phyloP scores from a whole-genome alignment of 2,329 filamentous ascomycete genomes.

The Hymenoscyphus repandus region DNA sequence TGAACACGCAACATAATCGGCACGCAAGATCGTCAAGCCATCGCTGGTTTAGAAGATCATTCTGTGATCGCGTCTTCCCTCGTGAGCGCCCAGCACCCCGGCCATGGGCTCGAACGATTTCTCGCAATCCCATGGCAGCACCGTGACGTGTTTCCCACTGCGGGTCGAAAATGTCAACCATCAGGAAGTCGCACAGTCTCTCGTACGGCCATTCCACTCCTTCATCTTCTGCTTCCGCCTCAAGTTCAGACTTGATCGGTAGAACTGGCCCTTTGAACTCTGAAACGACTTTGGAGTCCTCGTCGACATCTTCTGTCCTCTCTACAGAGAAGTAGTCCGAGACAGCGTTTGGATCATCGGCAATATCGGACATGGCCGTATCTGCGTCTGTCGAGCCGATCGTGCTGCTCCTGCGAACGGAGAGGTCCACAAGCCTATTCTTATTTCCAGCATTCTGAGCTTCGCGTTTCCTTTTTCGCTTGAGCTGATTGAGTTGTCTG shows the following conservation, averaged over 20 bases:
- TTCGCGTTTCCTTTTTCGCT: conserved; percentile 87
- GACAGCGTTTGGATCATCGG: conserved; percentile 55
- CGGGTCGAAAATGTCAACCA: conserved; percentile 86
- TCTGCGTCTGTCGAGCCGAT: conserved; percentile 19
- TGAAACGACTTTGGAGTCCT: conserved; percentile 86
- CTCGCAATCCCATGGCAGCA: conserved; percentile 88
- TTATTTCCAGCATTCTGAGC: conserved; percentile 87
- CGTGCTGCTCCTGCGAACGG: conserved; percentile 46
- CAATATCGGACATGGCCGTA: conserved; percentile 48
- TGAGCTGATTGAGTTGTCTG: conserved; percentile 88
- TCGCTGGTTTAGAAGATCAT: conserved; percentile 70
- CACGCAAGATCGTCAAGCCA: conserved; percentile 97
- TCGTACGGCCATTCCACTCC: conserved; percentile 92
- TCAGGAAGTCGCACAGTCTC: conserved; percentile 87
- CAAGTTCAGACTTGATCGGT: conserved; percentile 80
- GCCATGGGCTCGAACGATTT: conserved; percentile 89
- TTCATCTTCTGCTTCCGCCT: conserved; percentile 70
- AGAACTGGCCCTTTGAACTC: conserved; percentile 86
- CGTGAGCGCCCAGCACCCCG: conserved; percentile 74
- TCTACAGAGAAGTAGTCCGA: conserved; percentile 90
- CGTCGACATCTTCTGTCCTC: conserved; percentile 69
- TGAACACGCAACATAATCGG: conserved; percentile 88
- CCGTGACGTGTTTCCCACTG: conserved; percentile 96
- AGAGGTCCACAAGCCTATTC: conserved; percentile 82
- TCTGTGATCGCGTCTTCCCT: conserved; percentile 66